These are phyloP conservation scores for Cryphonectria japonica DNA, from an alignment of 2,329 filamentous ascomycete species.

Conservation along the genomic window DNA sequence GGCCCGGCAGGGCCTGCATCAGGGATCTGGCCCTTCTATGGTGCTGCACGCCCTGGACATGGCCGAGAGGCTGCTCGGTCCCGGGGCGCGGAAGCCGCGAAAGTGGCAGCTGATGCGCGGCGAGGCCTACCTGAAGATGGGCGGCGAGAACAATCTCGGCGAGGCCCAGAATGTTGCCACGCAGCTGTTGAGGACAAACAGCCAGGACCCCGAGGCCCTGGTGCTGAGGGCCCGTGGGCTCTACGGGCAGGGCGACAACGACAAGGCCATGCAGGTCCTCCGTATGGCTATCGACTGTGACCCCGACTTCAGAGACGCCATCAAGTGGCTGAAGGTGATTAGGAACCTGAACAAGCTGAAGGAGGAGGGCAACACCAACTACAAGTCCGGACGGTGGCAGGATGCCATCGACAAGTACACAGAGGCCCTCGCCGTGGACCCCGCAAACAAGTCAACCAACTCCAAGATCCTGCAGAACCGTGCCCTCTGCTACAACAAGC, in stretches of 20 bases:
- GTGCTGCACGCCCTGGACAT: conserved; percentile 88
- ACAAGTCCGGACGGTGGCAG: conserved; percentile 82
- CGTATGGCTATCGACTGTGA: conserved; percentile 87
- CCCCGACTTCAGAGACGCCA: conserved; percentile 85
- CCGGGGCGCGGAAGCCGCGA: conserved; percentile 76
- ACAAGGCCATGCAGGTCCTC: conserved; percentile 92
- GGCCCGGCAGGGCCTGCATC: conserved; percentile 75
- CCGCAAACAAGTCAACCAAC: conserved; percentile 87
- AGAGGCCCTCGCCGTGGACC: conserved; percentile 81
- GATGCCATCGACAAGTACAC: conserved; percentile 84
- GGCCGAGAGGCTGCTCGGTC: conserved; percentile 79
- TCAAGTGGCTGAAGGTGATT: conserved; percentile 86
- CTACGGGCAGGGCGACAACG: conserved; percentile 91
- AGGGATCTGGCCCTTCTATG: conserved; percentile 85
- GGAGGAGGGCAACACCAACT: conserved; percentile 87
- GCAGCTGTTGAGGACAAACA: conserved; percentile 81
- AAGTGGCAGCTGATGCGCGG: conserved; percentile 94
- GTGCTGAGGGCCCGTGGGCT: conserved; percentile 85
- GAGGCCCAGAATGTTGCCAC: conserved; percentile 94
- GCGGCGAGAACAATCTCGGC: conserved; percentile 82
- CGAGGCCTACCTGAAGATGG: conserved; percentile 92
- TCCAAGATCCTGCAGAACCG: conserved; percentile 94
- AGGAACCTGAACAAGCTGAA: conserved; percentile 94
- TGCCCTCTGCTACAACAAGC: conserved; percentile 79
- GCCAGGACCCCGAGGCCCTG: conserved; percentile 89